Base-by-base conservation (phyloP, 1,284 basidiomycete species). In the Cryptococcus sp. region DNA sequence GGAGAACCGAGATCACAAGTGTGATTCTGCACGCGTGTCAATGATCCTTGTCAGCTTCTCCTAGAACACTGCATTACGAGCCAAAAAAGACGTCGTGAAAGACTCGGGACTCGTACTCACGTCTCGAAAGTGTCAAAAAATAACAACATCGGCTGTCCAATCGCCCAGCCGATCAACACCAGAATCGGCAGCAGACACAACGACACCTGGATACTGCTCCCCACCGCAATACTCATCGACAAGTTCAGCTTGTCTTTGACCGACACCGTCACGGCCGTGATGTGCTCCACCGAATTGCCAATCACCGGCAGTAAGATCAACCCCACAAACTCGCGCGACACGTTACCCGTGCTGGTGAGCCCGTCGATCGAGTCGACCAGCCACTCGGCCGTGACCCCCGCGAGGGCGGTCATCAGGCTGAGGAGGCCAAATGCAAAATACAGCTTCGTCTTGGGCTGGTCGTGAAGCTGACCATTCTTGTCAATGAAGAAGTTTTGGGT, bases 181-280 rank as follows among this genome's bases (percentile, higher is more conserved):
- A 86, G 74, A 23, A 85, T 85, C 73, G 89, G 89, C 65, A 91
- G 84, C 57, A 91, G 85, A 70, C 92, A 87, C 44, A 93, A 81
- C 0, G 89, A 87, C 56, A 91, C 90, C 85, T 96, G 92, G 61
- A 95, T 82, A 0, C 88, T 86, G 55, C 88, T 90, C n/a, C 90
- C 90, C 38, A 92, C 88, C 7, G 92, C 91, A 51, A 93, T 89
- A 52, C 86, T 84, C 54, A 91, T 79, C 66, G 72, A 72, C n/a
- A 80, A 65, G 60, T 80, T 79, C 50, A 80, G 68, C 59, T 80
- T 79, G 64, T 79, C 79, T 77, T 92, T 90, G 61, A 90, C 85
- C 0, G 90, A 90, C 6, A 92, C 89, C 3, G 87, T 88, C 58
- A 94, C 88, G 21, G 90, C 89, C 3, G 91, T 92, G 50, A 87